Evolutionary conservation across 106 monocot species (phyloP).

Genomic region (Agapanthus africanus): DNA sequence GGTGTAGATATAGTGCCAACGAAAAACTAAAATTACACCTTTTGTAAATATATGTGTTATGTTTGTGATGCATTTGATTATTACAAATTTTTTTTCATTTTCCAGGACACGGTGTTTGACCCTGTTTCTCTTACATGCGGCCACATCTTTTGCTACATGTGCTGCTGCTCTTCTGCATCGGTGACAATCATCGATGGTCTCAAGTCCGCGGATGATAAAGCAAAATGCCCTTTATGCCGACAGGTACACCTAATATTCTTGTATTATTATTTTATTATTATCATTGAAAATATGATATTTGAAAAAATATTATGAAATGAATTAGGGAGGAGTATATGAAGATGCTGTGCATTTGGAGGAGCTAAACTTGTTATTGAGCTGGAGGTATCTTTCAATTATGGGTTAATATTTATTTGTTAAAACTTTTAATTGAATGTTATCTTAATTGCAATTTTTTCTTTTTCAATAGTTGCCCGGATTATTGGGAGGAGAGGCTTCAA

Average conservation of each 20-base stretch:
- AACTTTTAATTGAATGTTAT: background rate
- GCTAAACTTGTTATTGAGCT: constrained; percentile 56
- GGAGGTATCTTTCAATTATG: too few species aligned
- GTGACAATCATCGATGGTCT: constrained; percentile 70
- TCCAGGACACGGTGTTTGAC: constrained; percentile 84
- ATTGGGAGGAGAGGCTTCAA: constrained; percentile 49
- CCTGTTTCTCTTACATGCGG: constrained; percentile 78
- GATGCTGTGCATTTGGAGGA: constrained; percentile 57
- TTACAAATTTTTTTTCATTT: too few species aligned
- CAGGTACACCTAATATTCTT: too few species aligned
- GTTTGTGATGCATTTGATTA: too few species aligned
- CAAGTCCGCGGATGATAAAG: constrained; percentile 39
- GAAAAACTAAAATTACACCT: too few species aligned
- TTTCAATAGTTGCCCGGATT: constrained; percentile 51
- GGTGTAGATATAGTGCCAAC: too few species aligned
- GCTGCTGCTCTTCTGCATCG: constrained; percentile 65
- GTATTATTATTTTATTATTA: too few species aligned
- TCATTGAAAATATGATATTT: too few species aligned
- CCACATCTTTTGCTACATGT: constrained; percentile 83
- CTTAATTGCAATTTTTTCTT: background rate
- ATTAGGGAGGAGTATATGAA: constrained; percentile 52
- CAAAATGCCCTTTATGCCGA: constrained; percentile 75
- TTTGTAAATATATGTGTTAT: too few species aligned
- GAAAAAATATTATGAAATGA: too few species aligned
- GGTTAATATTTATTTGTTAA: too few species aligned